A percentile compares a stretch with the other conserved stretches of the same genome.
These are phyloP conservation scores for Daldinia eschscholtzii DNA, from an alignment of 2,329 filamentous ascomycete species.

Conservation along the genomic window DNA sequence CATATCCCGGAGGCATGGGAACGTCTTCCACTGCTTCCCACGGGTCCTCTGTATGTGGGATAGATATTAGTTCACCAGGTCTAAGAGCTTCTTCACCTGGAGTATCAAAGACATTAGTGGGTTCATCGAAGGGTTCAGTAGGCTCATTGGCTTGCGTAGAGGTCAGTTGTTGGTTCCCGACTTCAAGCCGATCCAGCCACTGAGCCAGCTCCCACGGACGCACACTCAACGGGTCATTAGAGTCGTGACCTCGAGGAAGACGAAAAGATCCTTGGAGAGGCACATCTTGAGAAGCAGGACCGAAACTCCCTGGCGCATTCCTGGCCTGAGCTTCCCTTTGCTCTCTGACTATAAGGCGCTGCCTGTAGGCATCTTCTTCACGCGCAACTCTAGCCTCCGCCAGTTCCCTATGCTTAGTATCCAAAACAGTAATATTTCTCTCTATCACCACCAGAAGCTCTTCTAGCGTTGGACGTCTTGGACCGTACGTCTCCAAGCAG, in stretches of 20 bases:
- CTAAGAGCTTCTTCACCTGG: too few species aligned
- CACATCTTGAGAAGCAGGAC: not conserved
- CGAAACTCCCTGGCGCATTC: not conserved
- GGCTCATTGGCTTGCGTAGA: too few species aligned
- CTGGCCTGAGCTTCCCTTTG: not conserved
- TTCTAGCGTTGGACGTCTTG: not conserved
- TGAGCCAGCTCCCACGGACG: not conserved
- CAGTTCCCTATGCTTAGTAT: not conserved
- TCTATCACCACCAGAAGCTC: not conserved
- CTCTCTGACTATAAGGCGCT: not conserved
- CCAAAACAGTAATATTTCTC: not conserved
- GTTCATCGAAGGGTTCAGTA: too few species aligned
- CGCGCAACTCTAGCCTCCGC: not conserved
- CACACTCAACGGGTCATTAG: not conserved
- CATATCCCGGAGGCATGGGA: not conserved
- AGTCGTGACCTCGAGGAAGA: not conserved
- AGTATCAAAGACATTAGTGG: too few species aligned
- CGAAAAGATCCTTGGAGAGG: too few species aligned
- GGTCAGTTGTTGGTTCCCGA: too few species aligned
- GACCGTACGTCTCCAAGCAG: conserved; percentile 6
- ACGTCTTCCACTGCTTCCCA: too few species aligned
- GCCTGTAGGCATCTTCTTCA: not conserved
- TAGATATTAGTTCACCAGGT: too few species aligned
- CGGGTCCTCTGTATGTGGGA: too few species aligned
- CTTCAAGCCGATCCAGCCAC: not conserved